Conservation (phyloP, 169 alveolate species). For the Eimeria sp. region DNA sequence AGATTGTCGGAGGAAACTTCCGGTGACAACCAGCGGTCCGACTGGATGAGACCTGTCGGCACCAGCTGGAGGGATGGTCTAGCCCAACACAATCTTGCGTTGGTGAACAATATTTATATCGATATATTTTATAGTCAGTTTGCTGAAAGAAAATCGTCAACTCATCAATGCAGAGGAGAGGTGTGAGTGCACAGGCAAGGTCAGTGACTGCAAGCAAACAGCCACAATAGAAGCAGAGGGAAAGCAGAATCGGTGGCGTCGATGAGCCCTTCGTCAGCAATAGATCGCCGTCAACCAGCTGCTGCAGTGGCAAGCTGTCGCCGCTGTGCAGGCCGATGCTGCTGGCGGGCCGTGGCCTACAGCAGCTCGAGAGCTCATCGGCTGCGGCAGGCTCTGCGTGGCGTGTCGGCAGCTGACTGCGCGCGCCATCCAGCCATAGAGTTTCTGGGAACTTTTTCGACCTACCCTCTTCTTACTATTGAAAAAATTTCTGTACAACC, state of each 20-base stretch:
- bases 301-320: slow-evolving; percentile 40
- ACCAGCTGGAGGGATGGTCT: slow-evolving; percentile 66
- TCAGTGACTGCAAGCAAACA: slow-evolving; percentile 50
- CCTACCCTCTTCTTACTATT: slow-evolving; percentile 31
- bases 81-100: slow-evolving; percentile 70
- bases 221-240: slow-evolving; percentile 32
- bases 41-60: slow-evolving; percentile 65
- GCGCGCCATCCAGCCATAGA: slow-evolving; percentile 42
- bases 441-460: slow-evolving; percentile 31
- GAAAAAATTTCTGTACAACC: neutral
- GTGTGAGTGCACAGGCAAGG: slow-evolving; percentile 48
- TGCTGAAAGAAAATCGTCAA: neutral
- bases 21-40: slow-evolving; percentile 55
- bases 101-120: slow-evolving; percentile 62
- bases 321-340: slow-evolving; percentile 72
- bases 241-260: slow-evolving; percentile 53
- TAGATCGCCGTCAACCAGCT: slow-evolving; percentile 51
- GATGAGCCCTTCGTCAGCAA: slow-evolving; percentile 58
- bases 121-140: slow-evolving; percentile 5
- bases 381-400: slow-evolving; percentile 66
- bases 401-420: slow-evolving; percentile 77
- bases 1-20: neutral
- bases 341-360: slow-evolving; percentile 45
- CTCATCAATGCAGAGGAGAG: slow-evolving; percentile 4
- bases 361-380: slow-evolving; percentile 69